phyloP scores from a whole-genome alignment of 1,284 basidiomycete species.

The Leccinum huronense region DNA sequence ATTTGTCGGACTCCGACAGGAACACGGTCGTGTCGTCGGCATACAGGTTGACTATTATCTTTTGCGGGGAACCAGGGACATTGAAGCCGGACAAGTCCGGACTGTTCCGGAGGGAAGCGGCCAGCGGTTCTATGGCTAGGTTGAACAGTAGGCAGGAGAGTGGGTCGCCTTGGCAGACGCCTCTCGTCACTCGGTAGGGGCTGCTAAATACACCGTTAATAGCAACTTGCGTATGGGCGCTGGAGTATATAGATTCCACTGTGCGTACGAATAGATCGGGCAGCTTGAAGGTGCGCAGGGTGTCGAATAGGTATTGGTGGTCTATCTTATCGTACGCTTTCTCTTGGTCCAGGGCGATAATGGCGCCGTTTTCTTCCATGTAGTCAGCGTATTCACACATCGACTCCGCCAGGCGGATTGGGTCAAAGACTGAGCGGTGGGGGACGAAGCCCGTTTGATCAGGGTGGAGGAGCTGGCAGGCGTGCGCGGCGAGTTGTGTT shows the following conservation, averaged over 20 bases:
- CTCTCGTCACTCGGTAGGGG: slow-evolving; percentile 26
- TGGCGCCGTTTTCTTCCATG: slow-evolving; percentile 7
- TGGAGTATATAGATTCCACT: slow-evolving; percentile 36
- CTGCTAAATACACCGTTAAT: slow-evolving; percentile 28
- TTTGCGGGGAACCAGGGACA: not conserved
- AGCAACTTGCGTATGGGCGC: slow-evolving; percentile 25
- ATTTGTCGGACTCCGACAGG: slow-evolving; percentile 5
- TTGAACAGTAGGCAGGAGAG: slow-evolving; percentile 43
- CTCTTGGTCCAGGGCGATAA: slow-evolving; percentile 14
- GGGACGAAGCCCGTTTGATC: slow-evolving; percentile 16
- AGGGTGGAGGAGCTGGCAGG: not conserved
- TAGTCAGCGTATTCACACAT: slow-evolving; percentile 9
- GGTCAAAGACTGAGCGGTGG: slow-evolving; percentile 3
- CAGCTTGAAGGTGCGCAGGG: not conserved
- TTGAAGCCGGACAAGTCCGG: not conserved
- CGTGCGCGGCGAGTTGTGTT: not conserved
- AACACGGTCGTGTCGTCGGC: slow-evolving; percentile 21
- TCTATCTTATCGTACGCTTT: slow-evolving; percentile 21
- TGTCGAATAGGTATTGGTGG: slow-evolving; percentile 6
- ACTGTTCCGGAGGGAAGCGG: slow-evolving; percentile 7
- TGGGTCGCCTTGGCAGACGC: slow-evolving; percentile 41
- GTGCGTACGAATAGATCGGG: slow-evolving; percentile 20
- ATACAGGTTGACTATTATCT: not conserved
- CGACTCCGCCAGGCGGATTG: not conserved
- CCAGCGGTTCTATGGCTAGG: slow-evolving; percentile 14